Evolutionary conservation across 176 grass and related monocot species (phyloP), one percentile per base, ranked within the genome.

Genomic region (Echinochloa phyllopogon): DNA sequence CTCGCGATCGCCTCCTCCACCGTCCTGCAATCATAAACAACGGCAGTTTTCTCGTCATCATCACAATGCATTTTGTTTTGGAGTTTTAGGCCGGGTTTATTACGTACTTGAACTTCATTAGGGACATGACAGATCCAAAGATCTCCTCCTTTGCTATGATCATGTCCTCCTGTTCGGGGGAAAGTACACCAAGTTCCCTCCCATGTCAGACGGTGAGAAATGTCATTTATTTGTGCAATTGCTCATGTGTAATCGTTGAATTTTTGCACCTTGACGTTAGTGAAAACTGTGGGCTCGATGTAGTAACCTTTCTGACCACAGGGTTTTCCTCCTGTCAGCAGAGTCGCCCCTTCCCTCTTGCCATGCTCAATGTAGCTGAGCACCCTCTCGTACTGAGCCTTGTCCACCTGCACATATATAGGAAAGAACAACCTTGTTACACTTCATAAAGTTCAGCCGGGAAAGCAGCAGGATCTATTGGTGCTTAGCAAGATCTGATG

Each of bases 21-120:
- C 47, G 91, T 89, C 89, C 94, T 95, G 73, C 45, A 17, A 5
- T 0, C 3, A 12, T 12, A 23, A 0, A n/a, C n/a, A n/a, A n/a
- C n/a, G n/a, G n/a, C n/a, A n/a, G n/a, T n/a, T n/a, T n/a, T n/a
- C n/a, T n/a, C n/a, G n/a, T n/a, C n/a, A n/a, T n/a, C n/a, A n/a
- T n/a, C 55, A 58, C 7, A 23, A 58, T 23, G 16, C 16, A 18
- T 18, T 16, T 50, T 50, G 12, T 15, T 50, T 12, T 49, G 8
- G 11, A 4, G 48, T 51, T 4, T 51, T 55, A 16, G 17, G 38
- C 41, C 17, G 36, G 15, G 14, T 24, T 42, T 20, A 0, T 39
- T 50, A 81, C 4, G 81, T 79, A 94, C 91, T 67, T 93, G 91
- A 96, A 96, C 78, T 93, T 96, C 91, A 93, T 89, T 17, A 93